Base-by-base conservation (phyloP, 371 early-diverging fungal genomes). In the Actinomucor elegans region DNA sequence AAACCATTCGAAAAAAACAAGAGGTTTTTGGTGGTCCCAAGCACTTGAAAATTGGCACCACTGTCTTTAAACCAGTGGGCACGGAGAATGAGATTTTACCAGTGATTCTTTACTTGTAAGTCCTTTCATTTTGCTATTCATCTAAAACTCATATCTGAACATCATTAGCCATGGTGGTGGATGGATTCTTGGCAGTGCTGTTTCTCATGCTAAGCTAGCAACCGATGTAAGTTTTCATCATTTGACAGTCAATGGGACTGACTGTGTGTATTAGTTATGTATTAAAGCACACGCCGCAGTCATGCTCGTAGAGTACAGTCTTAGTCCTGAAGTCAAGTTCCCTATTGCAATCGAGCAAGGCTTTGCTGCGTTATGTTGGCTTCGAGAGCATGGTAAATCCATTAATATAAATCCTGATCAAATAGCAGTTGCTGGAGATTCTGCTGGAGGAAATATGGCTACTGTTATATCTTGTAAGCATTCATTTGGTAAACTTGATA, bases 361-460 rank as follows among this genome's bases (percentile, higher is more conserved):
- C 1, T 62, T 35, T 48, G 53, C 52, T 12, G 55, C 40, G 1
- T 17, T 60, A 21, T 35, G 42, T 9, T 61, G 62, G 62, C 2
- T 56, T 3, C 18, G 14, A 9, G 8, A 59, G 15, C 41, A 63
- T 33, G 59, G 55, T 4, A 23, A 23, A 20, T 29, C 49, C 0
- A 41, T 62, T n/a, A 41, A 55, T 14, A 9, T 59, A 0, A 44
- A 67, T 17, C 47, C 51, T 20, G 32, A 46, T 14, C 31, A 47
- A 15, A 44, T 63, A 1, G 48, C 23, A 2, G 29, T 67, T 3
- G 52, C 49, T 12, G 64, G 67, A n/a, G 64, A 67, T 33, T 64
- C 64, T 40, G 64, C 53, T 5, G 67, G 67, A 11, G 67, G 67
- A 31, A 67, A 67, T 29, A 55, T 67, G 56, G 52, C 67, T 15